phyloP scores from a whole-genome alignment of 176 grass and related monocot genomes.

The Bothriochloa decipiens region DNA sequence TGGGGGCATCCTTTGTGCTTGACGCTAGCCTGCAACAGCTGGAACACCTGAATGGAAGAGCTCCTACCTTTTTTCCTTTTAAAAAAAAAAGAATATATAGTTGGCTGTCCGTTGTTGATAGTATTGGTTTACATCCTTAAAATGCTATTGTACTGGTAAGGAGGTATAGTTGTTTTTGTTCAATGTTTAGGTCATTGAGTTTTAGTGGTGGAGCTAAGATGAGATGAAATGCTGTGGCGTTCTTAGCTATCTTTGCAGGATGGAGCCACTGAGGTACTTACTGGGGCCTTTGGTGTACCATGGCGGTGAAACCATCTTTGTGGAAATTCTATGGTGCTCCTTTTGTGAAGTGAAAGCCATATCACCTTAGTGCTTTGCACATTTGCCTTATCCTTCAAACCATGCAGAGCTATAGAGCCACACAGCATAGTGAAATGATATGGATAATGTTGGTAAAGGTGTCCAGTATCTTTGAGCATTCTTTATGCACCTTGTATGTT shows the following conservation, averaged over 20 bases:
- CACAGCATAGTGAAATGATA: slow-evolving; percentile 62
- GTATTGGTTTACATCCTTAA: background rate
- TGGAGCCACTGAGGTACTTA: slow-evolving; percentile 41
- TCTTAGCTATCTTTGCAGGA: slow-evolving; percentile 45
- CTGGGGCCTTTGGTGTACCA: slow-evolving; percentile 38
- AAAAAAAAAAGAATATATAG: background rate
- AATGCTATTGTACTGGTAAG: background rate
- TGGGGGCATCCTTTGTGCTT: background rate
- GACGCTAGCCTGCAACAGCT: background rate
- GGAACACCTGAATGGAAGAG: too few species aligned
- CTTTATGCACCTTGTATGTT: slow-evolving; percentile 40
- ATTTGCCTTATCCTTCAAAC: slow-evolving; percentile 66
- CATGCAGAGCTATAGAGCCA: slow-evolving; percentile 56
- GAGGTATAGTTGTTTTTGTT: background rate
- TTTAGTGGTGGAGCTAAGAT: background rate
- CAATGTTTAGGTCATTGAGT: slow-evolving; percentile 5
- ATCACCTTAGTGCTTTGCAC: slow-evolving; percentile 72
- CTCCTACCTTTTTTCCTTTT: background rate
- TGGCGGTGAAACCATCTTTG: slow-evolving; percentile 51
- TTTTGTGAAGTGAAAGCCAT: slow-evolving; percentile 76
- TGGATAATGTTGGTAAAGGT: slow-evolving; percentile 64
- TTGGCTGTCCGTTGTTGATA: background rate
- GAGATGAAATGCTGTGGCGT: background rate
- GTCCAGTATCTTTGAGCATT: slow-evolving; percentile 37
- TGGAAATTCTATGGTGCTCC: slow-evolving; percentile 65